A percentile compares a stretch with the other conserved stretches of the same genome.
phyloP scores from a whole-genome alignment of 495 filamentous ascomycete species.

The Penicillium pulvis region DNA sequence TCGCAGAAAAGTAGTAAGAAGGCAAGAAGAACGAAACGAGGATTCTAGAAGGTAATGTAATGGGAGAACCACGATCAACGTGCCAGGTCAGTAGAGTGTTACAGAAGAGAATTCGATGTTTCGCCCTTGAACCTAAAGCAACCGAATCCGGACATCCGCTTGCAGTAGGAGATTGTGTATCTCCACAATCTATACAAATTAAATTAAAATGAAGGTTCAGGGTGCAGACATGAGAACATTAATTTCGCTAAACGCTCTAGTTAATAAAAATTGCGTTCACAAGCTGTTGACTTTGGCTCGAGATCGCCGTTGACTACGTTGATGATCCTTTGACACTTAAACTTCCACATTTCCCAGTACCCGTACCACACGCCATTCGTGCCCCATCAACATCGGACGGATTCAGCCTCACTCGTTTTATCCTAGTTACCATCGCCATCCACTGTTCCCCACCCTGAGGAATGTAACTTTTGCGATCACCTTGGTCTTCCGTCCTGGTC shows the following conservation, averaged over 20 bases:
- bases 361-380: neutral
- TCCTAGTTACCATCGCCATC: neutral
- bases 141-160: slow-evolving; percentile 33
- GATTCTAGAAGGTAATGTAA: neutral
- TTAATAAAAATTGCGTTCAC: neutral
- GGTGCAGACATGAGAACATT: neutral
- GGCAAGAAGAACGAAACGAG: neutral
- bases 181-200: neutral
- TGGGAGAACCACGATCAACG: neutral
- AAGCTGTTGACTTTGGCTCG: neutral
- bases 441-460: neutral
- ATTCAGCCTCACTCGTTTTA: neutral
- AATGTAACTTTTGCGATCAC: neutral
- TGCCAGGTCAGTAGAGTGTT: slow-evolving; percentile 6
- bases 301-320: neutral
- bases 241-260: neutral
- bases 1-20: neutral
- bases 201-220: neutral
- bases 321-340: neutral
- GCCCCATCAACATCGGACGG: neutral
- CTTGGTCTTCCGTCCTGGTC: neutral
- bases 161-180: slow-evolving; percentile 17
- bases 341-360: neutral
- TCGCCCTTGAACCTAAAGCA: slow-evolving; percentile 8
- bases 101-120: slow-evolving; percentile 12